Evolutionary conservation across 2,329 filamentous ascomycete genomes (phyloP).

Genomic region (Eurotiales sp.): DNA sequence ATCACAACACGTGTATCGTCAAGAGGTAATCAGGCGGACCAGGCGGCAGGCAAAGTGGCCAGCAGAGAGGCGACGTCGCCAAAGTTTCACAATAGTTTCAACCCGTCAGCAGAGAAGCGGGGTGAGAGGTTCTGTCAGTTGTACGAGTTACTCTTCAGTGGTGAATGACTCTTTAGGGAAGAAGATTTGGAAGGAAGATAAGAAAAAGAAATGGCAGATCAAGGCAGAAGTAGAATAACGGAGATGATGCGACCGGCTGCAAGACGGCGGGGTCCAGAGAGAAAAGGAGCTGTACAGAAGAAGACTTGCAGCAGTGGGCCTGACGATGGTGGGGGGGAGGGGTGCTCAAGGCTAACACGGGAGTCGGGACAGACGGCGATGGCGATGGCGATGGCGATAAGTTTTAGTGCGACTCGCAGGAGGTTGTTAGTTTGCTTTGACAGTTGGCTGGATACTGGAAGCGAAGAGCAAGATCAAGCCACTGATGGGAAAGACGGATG

Average conservation of each 20-base stretch:
- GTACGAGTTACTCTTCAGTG: neutral
- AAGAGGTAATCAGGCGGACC: neutral
- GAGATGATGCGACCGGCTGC: neutral
- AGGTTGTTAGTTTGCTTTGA: too few relatives aligned
- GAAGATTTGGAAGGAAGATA: neutral
- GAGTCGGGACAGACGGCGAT: too few relatives aligned
- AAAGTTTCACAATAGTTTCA: too few relatives aligned
- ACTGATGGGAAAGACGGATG: too few relatives aligned
- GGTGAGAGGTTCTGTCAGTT: neutral
- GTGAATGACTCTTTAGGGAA: neutral
- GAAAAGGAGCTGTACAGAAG: too few relatives aligned
- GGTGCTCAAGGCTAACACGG: neutral
- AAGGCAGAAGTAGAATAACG: neutral
- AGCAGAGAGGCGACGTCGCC: too few relatives aligned
- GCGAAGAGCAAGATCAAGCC: too few relatives aligned
- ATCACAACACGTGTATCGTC: neutral
- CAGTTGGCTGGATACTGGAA: too few relatives aligned
- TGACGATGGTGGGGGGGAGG: conserved; percentile 10
- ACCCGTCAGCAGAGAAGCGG: too few relatives aligned
- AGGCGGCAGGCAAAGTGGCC: neutral
- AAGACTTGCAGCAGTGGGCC: conserved; percentile 3
- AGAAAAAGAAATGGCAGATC: neutral
- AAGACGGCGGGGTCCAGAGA: neutral
- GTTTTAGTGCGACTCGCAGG: too few relatives aligned
- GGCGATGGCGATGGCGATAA: too few relatives aligned